phyloP scores from a whole-genome alignment of 163 green algal genomes.

The Scenedesmus sp. region DNA sequence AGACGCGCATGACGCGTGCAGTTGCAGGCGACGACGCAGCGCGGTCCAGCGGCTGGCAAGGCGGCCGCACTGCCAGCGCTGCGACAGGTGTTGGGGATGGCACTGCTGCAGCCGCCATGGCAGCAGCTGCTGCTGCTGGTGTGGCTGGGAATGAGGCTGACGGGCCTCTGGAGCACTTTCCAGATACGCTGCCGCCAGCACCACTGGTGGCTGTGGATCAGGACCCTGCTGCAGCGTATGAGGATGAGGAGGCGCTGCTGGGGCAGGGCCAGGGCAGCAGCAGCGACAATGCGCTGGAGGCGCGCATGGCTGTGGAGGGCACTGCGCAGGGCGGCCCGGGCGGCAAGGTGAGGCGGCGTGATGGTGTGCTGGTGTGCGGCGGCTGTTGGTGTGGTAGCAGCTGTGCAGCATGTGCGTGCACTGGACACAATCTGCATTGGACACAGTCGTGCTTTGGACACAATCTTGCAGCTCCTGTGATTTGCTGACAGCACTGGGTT shows the following conservation, averaged over 20 bases:
- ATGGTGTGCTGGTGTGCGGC: neutral
- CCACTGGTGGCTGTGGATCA: neutral
- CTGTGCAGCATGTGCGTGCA: neutral
- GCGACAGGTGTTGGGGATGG: neutral
- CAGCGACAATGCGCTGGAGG: neutral
- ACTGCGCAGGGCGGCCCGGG: neutral
- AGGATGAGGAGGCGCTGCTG: neutral
- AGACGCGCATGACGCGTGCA: neutral
- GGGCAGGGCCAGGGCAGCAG: neutral
- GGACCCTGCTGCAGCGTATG: neutral
- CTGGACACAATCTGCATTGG: neutral
- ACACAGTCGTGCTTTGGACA: neutral
- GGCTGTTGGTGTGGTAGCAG: neutral
- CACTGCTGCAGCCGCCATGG: neutral
- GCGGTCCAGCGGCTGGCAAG: neutral
- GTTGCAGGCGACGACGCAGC: neutral
- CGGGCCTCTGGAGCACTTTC: neutral
- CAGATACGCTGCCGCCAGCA: conserved; percentile 11
- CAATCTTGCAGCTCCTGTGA: neutral
- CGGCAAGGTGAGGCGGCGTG: neutral
- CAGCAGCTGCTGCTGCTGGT: neutral
- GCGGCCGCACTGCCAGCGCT: neutral
- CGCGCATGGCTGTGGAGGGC: neutral
- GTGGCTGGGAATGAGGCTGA: neutral
- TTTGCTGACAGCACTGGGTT: no score